Conservation (phyloP, 108 stramenopile species). For the Nitzschia inconspicua region DNA sequence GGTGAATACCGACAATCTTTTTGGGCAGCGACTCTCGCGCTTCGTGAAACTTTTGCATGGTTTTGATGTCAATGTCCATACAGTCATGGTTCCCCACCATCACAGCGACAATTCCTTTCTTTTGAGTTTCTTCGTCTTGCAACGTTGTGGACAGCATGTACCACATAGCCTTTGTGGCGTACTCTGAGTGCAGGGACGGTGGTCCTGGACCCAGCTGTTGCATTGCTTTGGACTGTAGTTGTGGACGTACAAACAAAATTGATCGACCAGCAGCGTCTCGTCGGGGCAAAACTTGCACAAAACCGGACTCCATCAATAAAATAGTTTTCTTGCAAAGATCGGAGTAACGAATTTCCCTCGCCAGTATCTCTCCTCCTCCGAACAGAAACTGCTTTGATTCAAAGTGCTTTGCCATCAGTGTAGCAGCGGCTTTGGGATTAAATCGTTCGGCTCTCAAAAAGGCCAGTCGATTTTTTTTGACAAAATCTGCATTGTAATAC, state of each 20-base stretch:
- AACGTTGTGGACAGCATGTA: slow-evolving; percentile 8
- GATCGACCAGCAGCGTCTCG: slow-evolving; percentile 23
- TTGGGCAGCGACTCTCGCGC: slow-evolving; percentile 9
- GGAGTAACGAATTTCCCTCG: slow-evolving; percentile 5
- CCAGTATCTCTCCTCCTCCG: slow-evolving; percentile 23
- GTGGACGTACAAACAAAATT: slow-evolving; percentile 7
- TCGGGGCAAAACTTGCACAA: slow-evolving; percentile 14
- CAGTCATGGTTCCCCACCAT: not conserved
- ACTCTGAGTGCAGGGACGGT: not conserved
- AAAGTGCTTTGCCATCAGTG: slow-evolving; percentile 15
- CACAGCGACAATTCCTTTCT: slow-evolving; percentile 11
- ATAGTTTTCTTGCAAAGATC: slow-evolving; percentile 6
- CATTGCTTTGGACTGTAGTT: not conserved
- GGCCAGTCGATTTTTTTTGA: slow-evolving; percentile 13
- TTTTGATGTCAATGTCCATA: too few species aligned
- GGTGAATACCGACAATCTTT: slow-evolving; percentile 17
- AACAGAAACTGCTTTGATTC: slow-evolving; percentile 14
- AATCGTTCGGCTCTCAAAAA: slow-evolving; percentile 19
- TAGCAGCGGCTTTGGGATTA: not conserved
- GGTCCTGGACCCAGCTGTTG: not conserved
- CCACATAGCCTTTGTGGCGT: slow-evolving; percentile 13
- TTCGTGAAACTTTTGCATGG: not conserved
- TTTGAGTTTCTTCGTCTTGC: slow-evolving; percentile 19
- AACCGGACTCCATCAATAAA: slow-evolving; percentile 10
- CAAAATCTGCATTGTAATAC: slow-evolving; percentile 12